Evolutionary conservation across 148 eudicot species (phyloP).

Genomic region (Amaranthus palmeri): DNA sequence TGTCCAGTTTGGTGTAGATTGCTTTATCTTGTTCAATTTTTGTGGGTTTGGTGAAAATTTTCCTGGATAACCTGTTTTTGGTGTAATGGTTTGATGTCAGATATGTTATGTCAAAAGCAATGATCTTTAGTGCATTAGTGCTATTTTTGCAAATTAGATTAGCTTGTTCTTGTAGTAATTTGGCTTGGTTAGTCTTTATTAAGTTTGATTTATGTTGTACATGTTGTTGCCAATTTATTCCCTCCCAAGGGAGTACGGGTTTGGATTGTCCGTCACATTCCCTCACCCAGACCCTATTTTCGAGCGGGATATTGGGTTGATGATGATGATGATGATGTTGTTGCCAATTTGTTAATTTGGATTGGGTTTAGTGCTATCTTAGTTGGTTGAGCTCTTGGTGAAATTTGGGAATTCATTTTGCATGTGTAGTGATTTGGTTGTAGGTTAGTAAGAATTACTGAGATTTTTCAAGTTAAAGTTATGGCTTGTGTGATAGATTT

Average conservation of each 20-base stretch:
- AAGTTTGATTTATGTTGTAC: too few relatives aligned
- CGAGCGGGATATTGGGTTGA: background rate
- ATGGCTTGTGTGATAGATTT: background rate
- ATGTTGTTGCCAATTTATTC: too few relatives aligned
- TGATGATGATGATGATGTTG: background rate
- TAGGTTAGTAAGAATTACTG: background rate
- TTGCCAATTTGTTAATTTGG: background rate
- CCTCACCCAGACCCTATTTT: too few relatives aligned
- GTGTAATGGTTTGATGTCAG: too few relatives aligned
- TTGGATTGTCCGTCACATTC: too few relatives aligned
- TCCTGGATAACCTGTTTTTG: too few relatives aligned
- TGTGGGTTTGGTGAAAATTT: background rate
- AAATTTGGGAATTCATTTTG: background rate
- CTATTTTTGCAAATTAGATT: too few relatives aligned
- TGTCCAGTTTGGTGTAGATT: background rate
- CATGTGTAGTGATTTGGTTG: background rate
- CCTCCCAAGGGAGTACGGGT: too few relatives aligned
- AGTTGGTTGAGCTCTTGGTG: background rate
- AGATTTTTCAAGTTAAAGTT: background rate
- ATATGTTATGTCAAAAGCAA: too few relatives aligned
- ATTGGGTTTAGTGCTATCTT: background rate
- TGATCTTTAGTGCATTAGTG: too few relatives aligned
- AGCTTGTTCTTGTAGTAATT: too few relatives aligned
- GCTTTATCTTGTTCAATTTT: background rate
- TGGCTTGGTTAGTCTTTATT: background rate